Conservation (phyloP, 768 basidiomycete genomes). For the Pholiota conissans region DNA sequence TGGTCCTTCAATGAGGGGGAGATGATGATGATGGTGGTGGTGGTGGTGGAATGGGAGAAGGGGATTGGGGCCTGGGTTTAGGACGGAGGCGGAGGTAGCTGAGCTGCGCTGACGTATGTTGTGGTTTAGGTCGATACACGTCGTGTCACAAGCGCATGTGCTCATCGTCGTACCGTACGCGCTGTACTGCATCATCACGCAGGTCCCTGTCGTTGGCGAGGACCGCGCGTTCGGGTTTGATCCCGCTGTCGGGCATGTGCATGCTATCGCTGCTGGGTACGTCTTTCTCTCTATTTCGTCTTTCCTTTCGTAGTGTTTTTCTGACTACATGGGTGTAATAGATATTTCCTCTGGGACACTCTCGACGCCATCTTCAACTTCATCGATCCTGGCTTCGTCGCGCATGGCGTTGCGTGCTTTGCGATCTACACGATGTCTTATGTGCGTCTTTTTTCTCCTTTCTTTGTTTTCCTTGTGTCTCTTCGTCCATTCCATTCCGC, state of each 20-base stretch:
- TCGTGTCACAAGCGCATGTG: conserved; percentile 75
- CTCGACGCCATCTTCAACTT: conserved; percentile 70
- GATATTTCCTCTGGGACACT: conserved; percentile 85
- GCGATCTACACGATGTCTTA: conserved; percentile 68
- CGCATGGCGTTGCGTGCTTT: conserved; percentile 75
- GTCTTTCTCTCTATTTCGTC: conserved; percentile 14
- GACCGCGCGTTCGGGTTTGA: conserved; percentile 83
- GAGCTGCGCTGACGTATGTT: neutral
- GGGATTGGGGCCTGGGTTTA: too few relatives aligned
- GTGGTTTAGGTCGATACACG: conserved; percentile 58
- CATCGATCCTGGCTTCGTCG: conserved; percentile 69
- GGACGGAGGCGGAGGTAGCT: too few relatives aligned
- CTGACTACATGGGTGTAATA: conserved; percentile 22
- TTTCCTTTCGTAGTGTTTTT: neutral
- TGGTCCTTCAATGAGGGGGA: too few relatives aligned
- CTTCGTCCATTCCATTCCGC: neutral
- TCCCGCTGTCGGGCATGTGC: conserved; percentile 50
- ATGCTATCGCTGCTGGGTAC: conserved; percentile 74
- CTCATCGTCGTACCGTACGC: conserved; percentile 67
- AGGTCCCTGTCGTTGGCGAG: conserved; percentile 42
- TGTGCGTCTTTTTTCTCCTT: conserved; percentile 41
- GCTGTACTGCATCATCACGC: conserved; percentile 43
- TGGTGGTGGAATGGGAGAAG: too few relatives aligned
- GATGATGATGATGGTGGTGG: too few relatives aligned
- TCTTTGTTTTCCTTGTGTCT: neutral